A percentile compares a stretch with the other conserved stretches of the same genome.
phyloP scores from a whole-genome alignment of 768 basidiomycete genomes.

The Termitomyces sp. region DNA sequence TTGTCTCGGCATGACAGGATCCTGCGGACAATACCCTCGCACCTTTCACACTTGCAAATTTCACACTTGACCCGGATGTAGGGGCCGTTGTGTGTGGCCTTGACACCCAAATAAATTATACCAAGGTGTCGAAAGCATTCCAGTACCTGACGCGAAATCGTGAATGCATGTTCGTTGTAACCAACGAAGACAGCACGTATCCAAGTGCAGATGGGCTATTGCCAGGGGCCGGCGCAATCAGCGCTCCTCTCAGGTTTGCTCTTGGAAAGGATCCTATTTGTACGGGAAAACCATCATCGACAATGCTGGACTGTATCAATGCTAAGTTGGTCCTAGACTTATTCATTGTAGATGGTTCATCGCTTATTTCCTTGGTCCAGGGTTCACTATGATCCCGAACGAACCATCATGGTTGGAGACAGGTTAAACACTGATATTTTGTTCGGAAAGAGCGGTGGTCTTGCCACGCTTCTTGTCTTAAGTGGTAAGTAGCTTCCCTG shows the following conservation, averaged over 20 bases:
- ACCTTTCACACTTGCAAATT: conserved; percentile 61
- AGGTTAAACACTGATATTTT: conserved; percentile 93
- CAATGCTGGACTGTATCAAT: conserved; percentile 92
- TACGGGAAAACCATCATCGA: conserved; percentile 86
- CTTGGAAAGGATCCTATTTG: conserved; percentile 64
- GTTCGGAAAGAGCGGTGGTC: conserved; percentile 84
- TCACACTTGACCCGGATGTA: conserved; percentile 70
- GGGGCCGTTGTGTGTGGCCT: conserved; percentile 95
- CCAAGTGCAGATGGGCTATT: conserved; percentile 67
- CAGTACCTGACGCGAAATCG: conserved; percentile 81
- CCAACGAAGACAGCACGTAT: conserved; percentile 91
- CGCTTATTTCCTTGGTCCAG: conserved; percentile 30
- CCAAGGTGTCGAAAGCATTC: conserved; percentile 89
- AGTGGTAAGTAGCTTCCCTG: conserved; percentile 50
- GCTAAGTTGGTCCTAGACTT: conserved; percentile 37
- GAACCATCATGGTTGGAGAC: conserved; percentile 95
- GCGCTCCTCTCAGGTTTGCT: conserved; percentile 74
- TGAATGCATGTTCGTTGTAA: conserved; percentile 79
- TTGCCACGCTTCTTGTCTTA: conserved; percentile 84
- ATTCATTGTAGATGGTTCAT: neutral
- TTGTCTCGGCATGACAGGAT: conserved; percentile 43
- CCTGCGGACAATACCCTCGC: conserved; percentile 75
- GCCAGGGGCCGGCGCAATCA: conserved; percentile 83
- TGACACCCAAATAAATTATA: conserved; percentile 85
- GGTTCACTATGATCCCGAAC: conserved; percentile 77